Evolutionary conservation across 1,284 basidiomycete species (phyloP), one percentile per base, ranked within the genome.

Genomic region (Ganoderma multipileum): DNA sequence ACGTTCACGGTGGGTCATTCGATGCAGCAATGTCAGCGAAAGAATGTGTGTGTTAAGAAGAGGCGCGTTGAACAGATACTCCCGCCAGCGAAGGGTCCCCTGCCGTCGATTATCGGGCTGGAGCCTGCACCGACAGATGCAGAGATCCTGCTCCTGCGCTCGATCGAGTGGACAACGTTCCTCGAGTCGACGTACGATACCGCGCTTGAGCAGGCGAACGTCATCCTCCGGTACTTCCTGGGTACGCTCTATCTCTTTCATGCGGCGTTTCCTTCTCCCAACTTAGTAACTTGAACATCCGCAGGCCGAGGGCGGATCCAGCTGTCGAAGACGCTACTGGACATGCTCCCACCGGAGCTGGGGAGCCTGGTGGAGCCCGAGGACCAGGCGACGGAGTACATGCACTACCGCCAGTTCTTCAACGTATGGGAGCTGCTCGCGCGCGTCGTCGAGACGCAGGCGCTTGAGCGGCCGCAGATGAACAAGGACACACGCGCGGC

Each of bases 141-240:
- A 0, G 94, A 97, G 77, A 79, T 84, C 52, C 81, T 93, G 61
- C 84, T 99, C 11, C 86, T 98, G 62, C 88, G 95, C 11, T 93
- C 94, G 0, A 91, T 99, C 67, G 97, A 99, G 77, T 99, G 97
- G 97, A 94, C 97, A 58, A 94, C 90, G 0, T 94, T 95, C 78
- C 83, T 88, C 71, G 87, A 90, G 52, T 82, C 86, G 23, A 97
- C 95, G 1, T 89, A 91, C 71, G 81, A 84, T n/a, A 90, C 90
- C 20, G 95, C 95, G 0, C 82, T 98, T 3, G 87, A 92, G 75
- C 94, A 96, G 75, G 90, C 94, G 1, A 95, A 96, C 70, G 90
- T 93, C 50, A 92, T 97, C 73, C 79, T 95, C 66, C 89, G 96
- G 18, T 95, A 95, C 78, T 95, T 97, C 84, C 86, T 98, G 23